phyloP scores from a whole-genome alignment of 441 rosid genomes.

The Aquilaria agallochum region DNA sequence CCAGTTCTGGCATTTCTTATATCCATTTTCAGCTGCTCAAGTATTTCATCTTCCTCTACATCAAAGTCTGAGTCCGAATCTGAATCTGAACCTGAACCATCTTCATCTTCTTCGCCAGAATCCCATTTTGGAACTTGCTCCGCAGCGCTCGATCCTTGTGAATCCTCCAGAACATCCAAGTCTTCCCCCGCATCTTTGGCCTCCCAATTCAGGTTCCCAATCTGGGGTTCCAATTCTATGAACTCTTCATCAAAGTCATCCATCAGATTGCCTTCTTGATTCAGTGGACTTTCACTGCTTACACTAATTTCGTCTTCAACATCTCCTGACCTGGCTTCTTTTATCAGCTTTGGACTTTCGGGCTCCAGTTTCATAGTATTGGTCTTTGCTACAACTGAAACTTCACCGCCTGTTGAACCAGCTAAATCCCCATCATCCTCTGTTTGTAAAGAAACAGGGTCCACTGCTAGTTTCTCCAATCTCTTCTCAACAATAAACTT shows the following conservation, averaged over 20 bases:
- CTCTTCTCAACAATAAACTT: background rate
- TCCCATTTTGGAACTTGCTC: slow-evolving; percentile 4
- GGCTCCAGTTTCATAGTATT: slow-evolving; percentile 21
- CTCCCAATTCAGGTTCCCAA: slow-evolving; percentile 18
- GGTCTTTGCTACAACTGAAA: slow-evolving; percentile 7
- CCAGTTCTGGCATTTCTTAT: slow-evolving; percentile 58
- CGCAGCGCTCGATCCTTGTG: slow-evolving; percentile 15
- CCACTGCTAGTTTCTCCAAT: slow-evolving; percentile 4
- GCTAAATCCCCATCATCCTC: slow-evolving; percentile 11
- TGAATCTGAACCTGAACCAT: slow-evolving; percentile 8
- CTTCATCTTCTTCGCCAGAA: slow-evolving; percentile 1
- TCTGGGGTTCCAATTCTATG: slow-evolving; percentile 40
- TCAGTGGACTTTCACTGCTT: slow-evolving; percentile 1
- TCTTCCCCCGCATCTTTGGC: slow-evolving; percentile 8
- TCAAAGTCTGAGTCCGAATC: slow-evolving; percentile 29
- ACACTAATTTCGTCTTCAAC: slow-evolving; percentile 6
- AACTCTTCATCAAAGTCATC: slow-evolving; percentile 47
- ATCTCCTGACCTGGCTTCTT: slow-evolving; percentile 12
- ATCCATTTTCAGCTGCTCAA: slow-evolving; percentile 58
- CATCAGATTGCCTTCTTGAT: slow-evolving; percentile 13
- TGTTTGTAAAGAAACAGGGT: background rate
- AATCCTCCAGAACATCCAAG: slow-evolving; percentile 1
- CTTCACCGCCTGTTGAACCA: background rate
- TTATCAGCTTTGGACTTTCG: slow-evolving; percentile 11
- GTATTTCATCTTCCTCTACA: slow-evolving; percentile 50